Base-by-base conservation (phyloP, 2,329 filamentous ascomycete species). In the Cercospora zeae-maydis region DNA sequence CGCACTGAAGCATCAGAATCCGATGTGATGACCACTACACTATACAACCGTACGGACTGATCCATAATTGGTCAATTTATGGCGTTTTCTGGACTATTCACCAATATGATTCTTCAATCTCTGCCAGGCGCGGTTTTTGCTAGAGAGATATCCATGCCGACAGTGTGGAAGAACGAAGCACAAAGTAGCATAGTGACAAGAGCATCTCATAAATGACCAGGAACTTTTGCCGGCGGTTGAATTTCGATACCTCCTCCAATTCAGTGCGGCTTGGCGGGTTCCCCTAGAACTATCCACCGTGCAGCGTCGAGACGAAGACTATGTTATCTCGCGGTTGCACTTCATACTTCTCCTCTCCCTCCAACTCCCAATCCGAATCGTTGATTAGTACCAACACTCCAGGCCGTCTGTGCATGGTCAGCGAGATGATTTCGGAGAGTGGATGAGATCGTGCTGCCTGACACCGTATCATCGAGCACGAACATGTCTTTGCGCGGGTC, bases 351-450 rank as follows among this genome's bases (percentile, higher is more conserved):
- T 95, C 92, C 78, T 98, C 93, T 16, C 93, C 95, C 78, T 98
- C 95, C 11, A 99, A 85, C 77, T 98, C 95, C 95, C 95, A 99
- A 76, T 99, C 95, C 27, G 92, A 91, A 71, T 99, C 95, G 75
- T 99, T 99, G 77, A 99, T 96, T 62, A 99, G 83, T 30, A 97
- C 93, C 47, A 99, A 85, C 75, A 99, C 96, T 2, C 95, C 95
- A 4, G 95, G 95, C 58, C 95, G 92, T 64, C 93, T 98, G 61
- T 30, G 5, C 5, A 39, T 31, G 7, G 49, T 53, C 54, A 57
- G 27, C 24, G 8, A 19, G 16, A 31, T 36, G 11, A 9, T 16
- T 11, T 33, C 31, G 8, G 13, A 30, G 9, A 30, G 9, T 33
- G 27, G 8, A 8, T 11, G 21, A 31, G 24, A 31, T 33, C 13